phyloP scores from a whole-genome alignment of 192 early-diverging fungal genomes.

The Pilaira anomala region DNA sequence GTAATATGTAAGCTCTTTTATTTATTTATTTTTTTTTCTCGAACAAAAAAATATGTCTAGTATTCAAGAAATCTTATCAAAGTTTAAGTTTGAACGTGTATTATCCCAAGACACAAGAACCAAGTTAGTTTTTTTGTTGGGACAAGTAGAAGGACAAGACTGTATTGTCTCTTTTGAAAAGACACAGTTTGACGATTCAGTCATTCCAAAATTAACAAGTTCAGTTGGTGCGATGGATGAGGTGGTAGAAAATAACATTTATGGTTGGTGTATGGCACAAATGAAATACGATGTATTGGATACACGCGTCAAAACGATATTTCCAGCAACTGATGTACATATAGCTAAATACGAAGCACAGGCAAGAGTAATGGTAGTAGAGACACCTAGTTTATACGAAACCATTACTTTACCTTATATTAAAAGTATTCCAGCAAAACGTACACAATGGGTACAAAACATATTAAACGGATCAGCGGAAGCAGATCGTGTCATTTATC shows the following conservation, averaged over 20 bases:
- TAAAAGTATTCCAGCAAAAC: constrained; percentile 50
- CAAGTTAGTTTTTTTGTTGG: constrained; percentile 24
- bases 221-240: constrained; percentile 35
- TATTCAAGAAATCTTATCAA: background rate
- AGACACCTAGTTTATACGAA: constrained; percentile 63
- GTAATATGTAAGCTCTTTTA: too few relatives aligned
- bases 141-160: constrained; percentile 8
- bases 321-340: constrained; percentile 65
- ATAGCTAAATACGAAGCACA: constrained; percentile 71
- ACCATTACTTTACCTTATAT: constrained; percentile 57
- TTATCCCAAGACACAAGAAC: constrained; percentile 19
- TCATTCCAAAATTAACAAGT: constrained; percentile 28
- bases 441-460: constrained; percentile 79
- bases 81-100: background rate
- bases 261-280: constrained; percentile 59
- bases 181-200: constrained; percentile 38
- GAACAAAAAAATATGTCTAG: background rate
- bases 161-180: constrained; percentile 53
- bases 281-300: constrained; percentile 40
- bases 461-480: constrained; percentile 66
- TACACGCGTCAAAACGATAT: constrained; percentile 57
- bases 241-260: constrained; percentile 63
- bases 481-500: constrained; percentile 60
- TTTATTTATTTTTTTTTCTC: too few relatives aligned
- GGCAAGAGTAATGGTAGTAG: constrained; percentile 52